phyloP scores from a whole-genome alignment of 2,329 filamentous ascomycete genomes.

The Macrophomina phaseolina region DNA sequence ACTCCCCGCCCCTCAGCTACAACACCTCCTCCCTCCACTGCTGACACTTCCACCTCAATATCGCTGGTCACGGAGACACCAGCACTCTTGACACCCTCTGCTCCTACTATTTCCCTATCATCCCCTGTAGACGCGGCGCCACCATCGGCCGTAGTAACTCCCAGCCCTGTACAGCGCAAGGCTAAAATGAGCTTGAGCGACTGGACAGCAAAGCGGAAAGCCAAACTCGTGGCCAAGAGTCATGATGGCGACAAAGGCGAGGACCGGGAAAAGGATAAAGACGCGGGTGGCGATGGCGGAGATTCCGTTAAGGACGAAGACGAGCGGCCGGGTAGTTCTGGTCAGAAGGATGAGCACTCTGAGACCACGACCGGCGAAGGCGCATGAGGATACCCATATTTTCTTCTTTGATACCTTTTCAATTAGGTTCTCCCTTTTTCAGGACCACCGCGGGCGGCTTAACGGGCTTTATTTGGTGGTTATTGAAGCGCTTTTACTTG shows the following conservation, averaged over 20 bases:
- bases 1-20: slow-evolving; percentile 28
- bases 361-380: slow-evolving; percentile 13
- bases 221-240: slow-evolving; percentile 18
- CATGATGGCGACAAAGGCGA: slow-evolving; percentile 11
- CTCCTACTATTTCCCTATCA: slow-evolving; percentile 8
- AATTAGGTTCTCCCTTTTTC: background rate
- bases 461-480: slow-evolving; percentile 10
- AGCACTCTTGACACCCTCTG: slow-evolving; percentile 16
- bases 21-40: slow-evolving; percentile 32
- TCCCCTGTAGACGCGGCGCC: slow-evolving; percentile 8
- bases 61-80: slow-evolving; percentile 41
- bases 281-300: background rate
- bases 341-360: slow-evolving; percentile 4
- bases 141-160: slow-evolving; percentile 16
- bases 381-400: slow-evolving; percentile 24
- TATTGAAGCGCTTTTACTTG: slow-evolving; percentile 7
- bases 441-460: slow-evolving; percentile 22
- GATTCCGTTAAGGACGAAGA: slow-evolving; percentile 15
- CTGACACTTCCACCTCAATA: slow-evolving; percentile 36
- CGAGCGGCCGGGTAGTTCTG: slow-evolving; percentile 1
- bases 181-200: slow-evolving; percentile 28
- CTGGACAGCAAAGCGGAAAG: slow-evolving; percentile 27
- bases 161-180: slow-evolving; percentile 25
- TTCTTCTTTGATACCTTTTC: slow-evolving; percentile 18
- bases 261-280: slow-evolving; percentile 13